phyloP scores from a whole-genome alignment of 1,284 basidiomycete species.

The Ustilago esculenta region DNA sequence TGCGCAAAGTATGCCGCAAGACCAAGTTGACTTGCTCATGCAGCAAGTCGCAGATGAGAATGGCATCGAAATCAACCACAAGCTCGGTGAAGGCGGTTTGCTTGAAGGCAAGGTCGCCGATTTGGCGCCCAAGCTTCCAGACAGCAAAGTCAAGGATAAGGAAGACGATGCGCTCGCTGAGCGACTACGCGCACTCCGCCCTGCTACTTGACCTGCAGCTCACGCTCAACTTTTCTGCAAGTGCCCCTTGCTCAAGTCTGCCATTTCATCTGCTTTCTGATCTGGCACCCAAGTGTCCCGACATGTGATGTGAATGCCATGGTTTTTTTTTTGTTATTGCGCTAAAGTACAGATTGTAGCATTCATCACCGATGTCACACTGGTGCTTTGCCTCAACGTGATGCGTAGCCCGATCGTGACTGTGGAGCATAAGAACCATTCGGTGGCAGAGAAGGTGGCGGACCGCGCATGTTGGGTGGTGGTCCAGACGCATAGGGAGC shows the following conservation, averaged over 20 bases:
- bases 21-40: slow-evolving; percentile 92
- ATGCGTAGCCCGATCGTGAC: slow-evolving; percentile 24
- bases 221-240: no score
- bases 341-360: slow-evolving; percentile 22
- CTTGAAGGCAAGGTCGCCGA: slow-evolving; percentile 71
- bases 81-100: slow-evolving; percentile 78
- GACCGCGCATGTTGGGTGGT: slow-evolving; percentile 34
- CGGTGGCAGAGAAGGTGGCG: slow-evolving; percentile 15
- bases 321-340: slow-evolving; percentile 5
- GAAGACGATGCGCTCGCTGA: slow-evolving; percentile 80
- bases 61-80: slow-evolving; percentile 92
- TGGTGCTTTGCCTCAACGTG: slow-evolving; percentile 7
- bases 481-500: slow-evolving; percentile 18
- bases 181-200: slow-evolving; percentile 65
- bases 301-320: slow-evolving; percentile 7
- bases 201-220: slow-evolving; percentile 44
- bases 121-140: slow-evolving; percentile 43
- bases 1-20: slow-evolving; percentile 91
- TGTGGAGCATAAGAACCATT: slow-evolving; percentile 22
- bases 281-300: not conserved
- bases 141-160: slow-evolving; percentile 36
- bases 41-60: slow-evolving; percentile 96
- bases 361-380: not conserved
- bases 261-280: no score
- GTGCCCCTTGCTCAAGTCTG: no score